phyloP scores from a whole-genome alignment of 805 yeast species.

The Candida stauntonica region DNA sequence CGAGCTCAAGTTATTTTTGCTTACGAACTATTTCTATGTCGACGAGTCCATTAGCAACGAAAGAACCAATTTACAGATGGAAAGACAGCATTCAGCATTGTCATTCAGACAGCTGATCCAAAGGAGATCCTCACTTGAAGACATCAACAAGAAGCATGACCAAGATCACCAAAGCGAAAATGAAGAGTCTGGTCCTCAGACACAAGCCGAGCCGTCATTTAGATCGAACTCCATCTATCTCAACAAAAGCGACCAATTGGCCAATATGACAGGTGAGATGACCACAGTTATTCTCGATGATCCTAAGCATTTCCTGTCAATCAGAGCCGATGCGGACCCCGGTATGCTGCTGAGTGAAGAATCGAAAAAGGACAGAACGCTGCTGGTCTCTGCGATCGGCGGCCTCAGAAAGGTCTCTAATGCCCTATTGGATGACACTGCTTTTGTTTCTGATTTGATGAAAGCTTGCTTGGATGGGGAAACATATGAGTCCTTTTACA shows the following conservation, averaged over 20 bases:
- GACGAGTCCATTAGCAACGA: slow-evolving; percentile 21
- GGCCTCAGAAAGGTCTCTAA: slow-evolving; percentile 38
- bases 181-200: no score
- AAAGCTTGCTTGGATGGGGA: slow-evolving; percentile 10
- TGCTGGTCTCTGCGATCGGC: slow-evolving; percentile 38
- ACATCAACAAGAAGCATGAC: slow-evolving; percentile 1
- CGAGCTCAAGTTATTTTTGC: slow-evolving; percentile 45
- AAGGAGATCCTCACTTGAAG: slow-evolving; percentile 5
- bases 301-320: slow-evolving; percentile 31
- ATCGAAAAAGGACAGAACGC: slow-evolving; percentile 17
- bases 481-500: slow-evolving; percentile 12
- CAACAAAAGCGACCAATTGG: slow-evolving; percentile 18
- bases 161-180: no score
- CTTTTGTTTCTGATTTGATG: slow-evolving; percentile 15
- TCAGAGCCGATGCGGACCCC: slow-evolving; percentile 34
- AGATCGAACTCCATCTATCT: slow-evolving; percentile 24
- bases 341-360: slow-evolving; percentile 28
- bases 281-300: slow-evolving; percentile 30
- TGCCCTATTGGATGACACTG: slow-evolving; percentile 18
- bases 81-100: slow-evolving; percentile 20
- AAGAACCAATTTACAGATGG: slow-evolving; percentile 17
- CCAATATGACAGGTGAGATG: slow-evolving; percentile 3
- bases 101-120: slow-evolving; percentile 23
- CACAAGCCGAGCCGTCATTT: no score
- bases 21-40: slow-evolving; percentile 35